Percentiles rank a stretch among this genome's conserved stretches.
Conservation (phyloP, 2,329 filamentous ascomycete species). For the Epichloe hybrida region DNA sequence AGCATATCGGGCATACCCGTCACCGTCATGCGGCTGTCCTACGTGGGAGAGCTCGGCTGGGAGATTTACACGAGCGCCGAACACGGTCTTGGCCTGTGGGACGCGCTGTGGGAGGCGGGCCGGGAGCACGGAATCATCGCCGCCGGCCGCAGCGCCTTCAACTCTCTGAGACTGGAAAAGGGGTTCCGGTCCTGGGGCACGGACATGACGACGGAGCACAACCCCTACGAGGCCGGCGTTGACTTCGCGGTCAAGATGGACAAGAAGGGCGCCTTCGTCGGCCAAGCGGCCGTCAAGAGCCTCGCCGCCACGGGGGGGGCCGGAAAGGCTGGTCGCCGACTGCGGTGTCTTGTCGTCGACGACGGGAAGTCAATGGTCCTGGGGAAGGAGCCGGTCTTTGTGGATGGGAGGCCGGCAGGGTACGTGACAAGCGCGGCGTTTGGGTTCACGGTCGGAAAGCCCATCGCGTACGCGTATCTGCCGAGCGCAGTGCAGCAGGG, state of each 20-base stretch:
- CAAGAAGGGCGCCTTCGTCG: constrained; percentile 35
- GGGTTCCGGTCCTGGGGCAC: constrained; percentile 42
- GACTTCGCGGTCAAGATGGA: constrained; percentile 31
- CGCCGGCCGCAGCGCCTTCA: constrained; percentile 44
- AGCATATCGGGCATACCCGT: constrained; percentile 43
- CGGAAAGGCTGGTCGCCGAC: constrained; percentile 14
- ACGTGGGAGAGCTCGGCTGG: constrained; percentile 49
- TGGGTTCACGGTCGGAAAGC: constrained; percentile 44
- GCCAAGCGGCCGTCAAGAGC: constrained; percentile 32
- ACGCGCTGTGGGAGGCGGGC: constrained; percentile 40
- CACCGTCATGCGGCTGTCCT: constrained; percentile 40
- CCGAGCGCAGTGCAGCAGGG: constrained; percentile 33
- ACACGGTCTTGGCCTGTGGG: constrained; percentile 44
- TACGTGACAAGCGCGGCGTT: constrained; percentile 50
- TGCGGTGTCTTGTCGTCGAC: constrained; percentile 40
- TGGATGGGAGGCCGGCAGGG: constrained; percentile 31
- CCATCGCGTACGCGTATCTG: constrained; percentile 45
- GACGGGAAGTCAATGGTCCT: constrained; percentile 43
- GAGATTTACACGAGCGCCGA: constrained; percentile 49
- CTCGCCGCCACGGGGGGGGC: constrained; percentile 12
- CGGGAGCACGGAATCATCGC: constrained; percentile 41
- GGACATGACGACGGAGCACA: constrained; percentile 48
- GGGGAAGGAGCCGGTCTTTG: constrained; percentile 48
- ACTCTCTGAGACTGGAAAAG: constrained; percentile 44
- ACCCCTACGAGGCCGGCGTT: constrained; percentile 46